Evolutionary conservation across 192 early-diverging fungal genomes (phyloP).

Genomic region (Obelidium mucronatum): DNA sequence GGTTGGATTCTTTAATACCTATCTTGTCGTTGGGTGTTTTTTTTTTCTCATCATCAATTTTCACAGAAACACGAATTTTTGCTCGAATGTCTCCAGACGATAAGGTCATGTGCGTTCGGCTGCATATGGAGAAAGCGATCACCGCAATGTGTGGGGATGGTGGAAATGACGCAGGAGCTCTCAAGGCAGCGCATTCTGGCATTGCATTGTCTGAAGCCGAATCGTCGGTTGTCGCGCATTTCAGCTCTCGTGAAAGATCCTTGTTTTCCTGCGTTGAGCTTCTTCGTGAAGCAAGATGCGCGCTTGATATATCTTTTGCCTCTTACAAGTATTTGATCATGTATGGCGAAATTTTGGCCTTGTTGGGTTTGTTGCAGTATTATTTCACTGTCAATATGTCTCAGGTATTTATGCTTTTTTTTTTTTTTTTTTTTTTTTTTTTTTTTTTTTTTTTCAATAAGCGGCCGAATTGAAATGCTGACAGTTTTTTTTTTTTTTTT

Average conservation of each 20-base stretch:
- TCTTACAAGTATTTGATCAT: constrained; percentile 73
- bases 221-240: constrained; percentile 86
- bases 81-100: constrained; percentile 82
- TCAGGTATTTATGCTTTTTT: too few species aligned
- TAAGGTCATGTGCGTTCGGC: constrained; percentile 75
- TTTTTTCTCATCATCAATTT: background rate
- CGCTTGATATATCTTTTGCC: constrained; percentile 77
- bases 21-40: background rate
- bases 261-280: constrained; percentile 76
- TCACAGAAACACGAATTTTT: constrained; percentile 73
- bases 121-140: constrained; percentile 81
- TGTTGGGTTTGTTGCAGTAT: constrained; percentile 71
- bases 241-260: constrained; percentile 69
- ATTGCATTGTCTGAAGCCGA: constrained; percentile 82
- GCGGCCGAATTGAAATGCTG: too few species aligned
- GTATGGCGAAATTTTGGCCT: constrained; percentile 78
- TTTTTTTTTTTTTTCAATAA: too few species aligned
- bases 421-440: too few species aligned
- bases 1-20: too few species aligned
- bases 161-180: constrained; percentile 85
- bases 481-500: too few species aligned
- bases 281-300: constrained; percentile 74
- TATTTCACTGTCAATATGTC: constrained; percentile 78
- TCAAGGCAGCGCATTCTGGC: constrained; percentile 82
- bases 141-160: constrained; percentile 91